Evolutionary conservation across 495 filamentous ascomycete species (phyloP), one percentile per base, ranked within the genome.

Genomic region (Schizothecium vesticola): DNA sequence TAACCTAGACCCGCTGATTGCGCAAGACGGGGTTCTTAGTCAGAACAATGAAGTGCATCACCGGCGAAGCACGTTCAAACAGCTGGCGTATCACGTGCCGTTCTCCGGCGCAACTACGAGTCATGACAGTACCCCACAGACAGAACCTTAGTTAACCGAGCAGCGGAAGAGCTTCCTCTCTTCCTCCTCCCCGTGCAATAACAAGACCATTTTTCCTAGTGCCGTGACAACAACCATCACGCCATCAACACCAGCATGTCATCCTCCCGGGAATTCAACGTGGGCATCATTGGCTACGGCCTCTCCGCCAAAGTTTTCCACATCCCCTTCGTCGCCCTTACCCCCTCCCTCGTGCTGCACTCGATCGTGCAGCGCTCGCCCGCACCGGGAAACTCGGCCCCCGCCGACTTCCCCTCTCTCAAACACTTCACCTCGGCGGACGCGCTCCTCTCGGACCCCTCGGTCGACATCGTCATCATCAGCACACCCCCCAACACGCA

Each of bases 231-330:
- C n/a, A n/a, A n/a, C n/a, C n/a, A n/a, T n/a, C n/a, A n/a, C n/a
- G n/a, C n/a, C n/a, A n/a, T n/a, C n/a, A n/a, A 61, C 23, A 26
- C 59, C 24, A 61, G 7, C 5, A 77, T 74, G 71, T n/a, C 67
- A 24, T 24, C 67, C 23, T 24, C 65, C 36, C 79, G 79, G 65
- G 74, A 74, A 11, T 80, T 81, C 76, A 85, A 86, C 36, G 84
- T 86, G 51, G 84, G 84, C 25, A 76, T 87, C 24, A 75, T 87
- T 19, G 85, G 85, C 63, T 87, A 86, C 72, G 85, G 85, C 74
- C 81, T 94, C 79, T 94, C 92, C 57, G 92, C 93, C 71, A 94
- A 94, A 73, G 79, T 90, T 79, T 96, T 96, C 82, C 93, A 96
- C 80, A 94, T 97, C 77, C 93, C 93, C 67, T 91, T 95, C 79